Evolutionary conservation across 768 basidiomycete genomes (phyloP).

Genomic region (Agaricus blazei): DNA sequence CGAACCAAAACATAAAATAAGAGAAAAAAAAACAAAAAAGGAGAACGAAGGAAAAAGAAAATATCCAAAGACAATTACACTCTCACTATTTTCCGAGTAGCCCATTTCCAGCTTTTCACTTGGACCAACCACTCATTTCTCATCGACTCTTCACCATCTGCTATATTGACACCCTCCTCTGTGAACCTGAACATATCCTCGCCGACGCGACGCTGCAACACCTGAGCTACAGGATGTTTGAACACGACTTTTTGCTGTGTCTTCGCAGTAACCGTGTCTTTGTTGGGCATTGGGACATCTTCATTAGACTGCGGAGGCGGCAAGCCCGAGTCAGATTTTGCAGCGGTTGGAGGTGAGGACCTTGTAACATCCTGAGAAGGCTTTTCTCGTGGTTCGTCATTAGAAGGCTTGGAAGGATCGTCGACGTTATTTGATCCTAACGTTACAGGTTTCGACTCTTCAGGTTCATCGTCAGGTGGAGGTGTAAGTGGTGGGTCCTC

Average conservation of each 20-base stretch:
- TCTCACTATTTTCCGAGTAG: conserved; percentile 12
- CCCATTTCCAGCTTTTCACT: conserved; percentile 38
- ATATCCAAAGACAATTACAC: background rate
- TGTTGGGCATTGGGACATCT: conserved; percentile 9
- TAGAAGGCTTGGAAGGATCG: background rate
- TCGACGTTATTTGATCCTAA: background rate
- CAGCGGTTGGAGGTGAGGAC: background rate
- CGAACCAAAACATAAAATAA: background rate
- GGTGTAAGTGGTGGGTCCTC: conserved; percentile 6
- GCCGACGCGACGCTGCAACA: conserved; percentile 30
- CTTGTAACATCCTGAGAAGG: background rate
- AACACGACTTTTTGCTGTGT: conserved; percentile 11
- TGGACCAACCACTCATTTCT: conserved; percentile 36
- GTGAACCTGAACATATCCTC: conserved; percentile 34
- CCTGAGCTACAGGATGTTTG: conserved; percentile 25
- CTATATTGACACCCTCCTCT: conserved; percentile 27
- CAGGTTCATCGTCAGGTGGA: background rate
- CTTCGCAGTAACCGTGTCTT: conserved; percentile 1
- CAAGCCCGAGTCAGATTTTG: background rate
- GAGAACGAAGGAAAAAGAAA: background rate
- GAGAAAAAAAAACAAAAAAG: background rate
- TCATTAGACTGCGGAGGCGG: conserved; percentile 2
- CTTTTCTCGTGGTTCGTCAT: background rate
- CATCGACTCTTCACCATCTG: conserved; percentile 17
- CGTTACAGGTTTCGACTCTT: conserved; percentile 1